Conservation (phyloP, 2,329 filamentous ascomycete species). For the Aureobasidium subglaciale region DNA sequence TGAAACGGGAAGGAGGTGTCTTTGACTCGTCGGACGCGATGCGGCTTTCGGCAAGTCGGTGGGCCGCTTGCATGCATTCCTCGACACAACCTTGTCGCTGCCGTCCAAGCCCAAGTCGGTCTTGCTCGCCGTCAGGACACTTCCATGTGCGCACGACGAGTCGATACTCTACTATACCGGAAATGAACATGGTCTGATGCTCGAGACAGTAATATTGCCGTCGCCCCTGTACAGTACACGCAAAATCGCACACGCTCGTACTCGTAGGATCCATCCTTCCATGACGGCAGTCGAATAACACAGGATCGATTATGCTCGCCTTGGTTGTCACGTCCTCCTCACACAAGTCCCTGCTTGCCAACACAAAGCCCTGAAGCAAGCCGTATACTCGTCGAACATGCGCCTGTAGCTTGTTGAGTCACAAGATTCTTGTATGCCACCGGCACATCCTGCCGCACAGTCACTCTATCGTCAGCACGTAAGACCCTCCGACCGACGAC, state of each 20-base stretch:
- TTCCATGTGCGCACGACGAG: not conserved
- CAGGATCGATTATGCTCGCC: conserved; percentile 9
- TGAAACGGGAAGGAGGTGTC: not conserved
- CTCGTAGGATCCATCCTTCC: not conserved
- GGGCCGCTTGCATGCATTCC: not conserved
- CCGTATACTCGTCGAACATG: not conserved
- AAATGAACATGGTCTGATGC: not conserved
- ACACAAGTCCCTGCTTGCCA: not conserved
- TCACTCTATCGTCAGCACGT: conserved; percentile 11
- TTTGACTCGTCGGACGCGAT: not conserved
- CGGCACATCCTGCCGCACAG: not conserved
- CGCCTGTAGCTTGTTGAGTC: conserved; percentile 2
- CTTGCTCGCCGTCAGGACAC: not conserved
- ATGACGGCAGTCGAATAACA: not conserved
- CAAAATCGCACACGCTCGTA: not conserved
- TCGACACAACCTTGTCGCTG: conserved; percentile 8
- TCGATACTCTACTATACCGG: not conserved
- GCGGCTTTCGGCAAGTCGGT: conserved; percentile 8
- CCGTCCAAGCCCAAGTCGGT: not conserved
- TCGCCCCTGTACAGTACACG: not conserved
- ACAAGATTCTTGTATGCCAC: conserved; percentile 7
- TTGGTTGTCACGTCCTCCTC: not conserved
- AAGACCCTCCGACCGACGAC: not conserved
- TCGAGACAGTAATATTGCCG: not conserved
- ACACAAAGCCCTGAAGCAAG: conserved; percentile 1